Evolutionary conservation across 1,284 basidiomycete species (phyloP).

Genomic region (Fistulinella staudtii): DNA sequence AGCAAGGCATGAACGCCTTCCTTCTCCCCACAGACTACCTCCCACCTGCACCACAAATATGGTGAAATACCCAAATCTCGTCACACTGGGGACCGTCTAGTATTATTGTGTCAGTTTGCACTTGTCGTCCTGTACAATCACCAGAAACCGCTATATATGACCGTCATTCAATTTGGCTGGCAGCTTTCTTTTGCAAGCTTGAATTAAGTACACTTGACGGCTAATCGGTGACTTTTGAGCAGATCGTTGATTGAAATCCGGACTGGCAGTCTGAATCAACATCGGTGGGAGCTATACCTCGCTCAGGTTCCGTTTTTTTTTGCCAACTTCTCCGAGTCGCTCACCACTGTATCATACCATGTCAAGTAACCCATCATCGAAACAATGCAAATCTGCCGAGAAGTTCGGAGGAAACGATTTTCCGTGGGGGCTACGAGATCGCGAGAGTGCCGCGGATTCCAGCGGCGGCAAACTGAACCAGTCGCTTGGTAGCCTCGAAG

Average conservation of each 20-base stretch:
- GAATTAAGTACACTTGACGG: too few species aligned
- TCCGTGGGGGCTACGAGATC: conserved; percentile 1
- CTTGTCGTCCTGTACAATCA: conserved; percentile 20
- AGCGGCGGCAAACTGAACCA: neutral
- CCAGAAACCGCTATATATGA: conserved; percentile 20
- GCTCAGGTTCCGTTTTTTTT: neutral
- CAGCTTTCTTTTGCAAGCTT: too few species aligned
- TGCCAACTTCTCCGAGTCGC: conserved; percentile 1
- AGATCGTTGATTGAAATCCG: conserved; percentile 3
- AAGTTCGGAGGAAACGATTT: conserved; percentile 1
- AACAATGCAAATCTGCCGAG: conserved; percentile 6
- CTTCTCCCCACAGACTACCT: conserved; percentile 71
- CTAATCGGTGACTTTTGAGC: too few species aligned
- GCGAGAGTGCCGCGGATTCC: neutral
- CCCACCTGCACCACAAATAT: conserved; percentile 65
- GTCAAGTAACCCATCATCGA: conserved; percentile 7
- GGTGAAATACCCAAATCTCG: conserved; percentile 38
- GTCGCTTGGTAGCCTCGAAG: conserved; percentile 6
- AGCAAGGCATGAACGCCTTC: conserved; percentile 80
- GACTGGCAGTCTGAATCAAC: conserved; percentile 1
- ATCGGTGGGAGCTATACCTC: neutral
- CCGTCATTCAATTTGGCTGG: too few species aligned
- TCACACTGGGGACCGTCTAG: conserved; percentile 8
- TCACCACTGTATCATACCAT: conserved; percentile 4
- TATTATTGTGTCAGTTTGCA: conserved; percentile 12